Conservation (phyloP, 352 stramenopile genomes). For the Achlya hypogyna region DNA sequence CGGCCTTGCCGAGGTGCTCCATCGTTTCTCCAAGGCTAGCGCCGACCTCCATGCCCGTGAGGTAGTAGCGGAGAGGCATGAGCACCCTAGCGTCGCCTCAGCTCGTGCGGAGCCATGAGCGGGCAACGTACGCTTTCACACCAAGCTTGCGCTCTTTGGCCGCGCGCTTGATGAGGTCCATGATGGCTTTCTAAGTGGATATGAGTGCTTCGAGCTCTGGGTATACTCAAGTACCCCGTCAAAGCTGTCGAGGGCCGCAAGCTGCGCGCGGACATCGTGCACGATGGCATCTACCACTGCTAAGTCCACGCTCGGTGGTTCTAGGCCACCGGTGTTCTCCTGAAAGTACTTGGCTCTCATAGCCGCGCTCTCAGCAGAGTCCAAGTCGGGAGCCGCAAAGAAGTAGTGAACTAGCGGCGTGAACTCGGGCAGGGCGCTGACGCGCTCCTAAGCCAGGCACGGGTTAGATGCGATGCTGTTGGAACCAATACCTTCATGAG, state of each 20-base stretch:
- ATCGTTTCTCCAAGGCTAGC: slow-evolving; percentile 76
- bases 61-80: slow-evolving; percentile 82
- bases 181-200: slow-evolving; percentile 55
- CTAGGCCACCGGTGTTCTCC: slow-evolving; percentile 31
- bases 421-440: slow-evolving; percentile 71
- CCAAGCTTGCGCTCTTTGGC: slow-evolving; percentile 69
- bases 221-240: neutral
- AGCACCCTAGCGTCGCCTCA: slow-evolving; percentile 40
- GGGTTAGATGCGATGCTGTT: neutral
- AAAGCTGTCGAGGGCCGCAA: neutral
- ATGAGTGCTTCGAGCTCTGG: neutral
- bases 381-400: slow-evolving; percentile 50
- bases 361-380: slow-evolving; percentile 32
- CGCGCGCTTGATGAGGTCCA: slow-evolving; percentile 59
- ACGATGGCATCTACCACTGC: neutral
- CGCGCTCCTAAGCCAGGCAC: slow-evolving; percentile 41
- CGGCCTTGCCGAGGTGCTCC: slow-evolving; percentile 57
- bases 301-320: slow-evolving; percentile 27
- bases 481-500: slow-evolving; percentile 60
- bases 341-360: slow-evolving; percentile 75
- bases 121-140: slow-evolving; percentile 59
- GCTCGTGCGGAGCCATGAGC: neutral
- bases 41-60: slow-evolving; percentile 80
- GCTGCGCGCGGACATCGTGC: neutral
- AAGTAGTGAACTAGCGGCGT: slow-evolving; percentile 66